Evolutionary conservation across 2,329 filamentous ascomycete species (phyloP).

Genomic region (Claviceps sp.): DNA sequence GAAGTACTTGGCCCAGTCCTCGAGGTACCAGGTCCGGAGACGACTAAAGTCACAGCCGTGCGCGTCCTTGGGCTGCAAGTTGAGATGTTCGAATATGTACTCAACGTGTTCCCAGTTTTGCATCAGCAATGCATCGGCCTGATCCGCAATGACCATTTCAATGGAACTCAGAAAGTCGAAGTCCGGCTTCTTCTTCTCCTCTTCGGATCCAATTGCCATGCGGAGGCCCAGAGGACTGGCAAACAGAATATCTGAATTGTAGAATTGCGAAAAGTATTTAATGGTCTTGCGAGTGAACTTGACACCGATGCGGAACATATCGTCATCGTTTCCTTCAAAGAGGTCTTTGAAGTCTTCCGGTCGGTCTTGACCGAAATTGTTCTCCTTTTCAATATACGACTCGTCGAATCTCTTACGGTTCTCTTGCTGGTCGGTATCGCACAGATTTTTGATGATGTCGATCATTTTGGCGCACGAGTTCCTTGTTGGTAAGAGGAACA

Average conservation of each 20-base stretch:
- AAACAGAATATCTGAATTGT: constrained; percentile 89
- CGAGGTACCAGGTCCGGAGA: constrained; percentile 85
- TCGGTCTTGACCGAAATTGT: constrained; percentile 55
- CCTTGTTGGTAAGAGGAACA: constrained; percentile 80
- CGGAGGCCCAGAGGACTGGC: constrained; percentile 81
- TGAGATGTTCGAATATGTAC: constrained; percentile 82
- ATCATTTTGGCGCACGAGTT: constrained; percentile 72
- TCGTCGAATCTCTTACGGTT: constrained; percentile 90
- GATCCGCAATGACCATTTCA: constrained; percentile 80
- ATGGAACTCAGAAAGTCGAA: constrained; percentile 89
- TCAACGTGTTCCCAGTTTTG: constrained; percentile 98
- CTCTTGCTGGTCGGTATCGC: constrained; percentile 80
- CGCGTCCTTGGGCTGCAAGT: constrained; percentile 75
- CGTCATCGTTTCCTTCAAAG: constrained; percentile 90
- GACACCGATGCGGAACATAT: constrained; percentile 90
- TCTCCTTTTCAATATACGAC: constrained; percentile 55
- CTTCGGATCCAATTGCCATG: constrained; percentile 76
- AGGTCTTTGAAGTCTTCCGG: constrained; percentile 79
- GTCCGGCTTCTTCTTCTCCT: constrained; percentile 49
- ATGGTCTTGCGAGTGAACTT: constrained; percentile 95
- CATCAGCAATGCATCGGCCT: constrained; percentile 87
- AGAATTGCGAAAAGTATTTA: constrained; percentile 91
- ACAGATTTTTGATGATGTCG: constrained; percentile 62
- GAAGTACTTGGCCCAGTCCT: constrained; percentile 65
- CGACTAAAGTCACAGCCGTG: constrained; percentile 91